phyloP scores from a whole-genome alignment of 2,329 filamentous ascomycete species.

The Cytospora paraplurivora region DNA sequence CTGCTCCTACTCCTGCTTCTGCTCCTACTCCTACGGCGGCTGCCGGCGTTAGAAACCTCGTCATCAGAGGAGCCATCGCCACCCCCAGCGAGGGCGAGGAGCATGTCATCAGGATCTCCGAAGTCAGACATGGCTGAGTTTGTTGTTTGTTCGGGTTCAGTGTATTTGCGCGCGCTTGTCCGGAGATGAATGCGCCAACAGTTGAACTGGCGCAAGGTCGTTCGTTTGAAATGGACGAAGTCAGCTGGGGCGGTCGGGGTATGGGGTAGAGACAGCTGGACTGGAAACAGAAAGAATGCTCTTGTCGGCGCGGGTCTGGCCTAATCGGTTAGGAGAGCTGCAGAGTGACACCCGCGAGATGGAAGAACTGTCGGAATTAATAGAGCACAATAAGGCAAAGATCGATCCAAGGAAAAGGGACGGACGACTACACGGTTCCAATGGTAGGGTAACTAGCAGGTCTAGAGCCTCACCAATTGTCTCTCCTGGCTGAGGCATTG shows the following conservation, averaged over 20 bases:
- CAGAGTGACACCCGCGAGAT: neutral
- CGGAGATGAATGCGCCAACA: neutral
- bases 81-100: conserved; percentile 85
- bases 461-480: conserved; percentile 20
- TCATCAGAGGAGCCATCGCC: conserved; percentile 64
- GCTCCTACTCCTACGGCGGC: conserved; percentile 39
- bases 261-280: neutral
- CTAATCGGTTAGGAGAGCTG: neutral
- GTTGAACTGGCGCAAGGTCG: neutral
- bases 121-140: conserved; percentile 69
- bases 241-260: neutral
- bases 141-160: neutral
- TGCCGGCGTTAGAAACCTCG: conserved; percentile 56
- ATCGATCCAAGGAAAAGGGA: conserved; percentile 9
- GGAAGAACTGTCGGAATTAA: conserved; percentile 16
- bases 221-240: neutral
- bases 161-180: neutral
- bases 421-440: conserved; percentile 10
- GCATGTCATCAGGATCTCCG: conserved; percentile 75
- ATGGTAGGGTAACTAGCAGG: neutral
- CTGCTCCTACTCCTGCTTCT: conserved; percentile 27
- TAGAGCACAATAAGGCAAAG: conserved; percentile 15
- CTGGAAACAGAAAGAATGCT: conserved; percentile 10
- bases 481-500: conserved; percentile 15
- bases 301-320: neutral